Evolutionary conservation across 768 basidiomycete genomes (phyloP).

Genomic region (Jaapia argillacea): DNA sequence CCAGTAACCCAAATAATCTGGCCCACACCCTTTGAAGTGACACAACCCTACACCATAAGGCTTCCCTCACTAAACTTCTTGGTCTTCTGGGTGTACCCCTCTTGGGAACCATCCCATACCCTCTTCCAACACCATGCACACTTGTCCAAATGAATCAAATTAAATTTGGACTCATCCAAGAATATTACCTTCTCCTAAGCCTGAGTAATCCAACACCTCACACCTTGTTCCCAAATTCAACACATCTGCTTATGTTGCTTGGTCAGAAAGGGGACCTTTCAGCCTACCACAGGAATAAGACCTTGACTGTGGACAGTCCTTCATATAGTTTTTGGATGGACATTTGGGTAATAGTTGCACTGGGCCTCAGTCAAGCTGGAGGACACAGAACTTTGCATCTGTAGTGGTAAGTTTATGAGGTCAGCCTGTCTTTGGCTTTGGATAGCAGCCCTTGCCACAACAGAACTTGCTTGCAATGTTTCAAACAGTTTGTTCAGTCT

Average conservation of each 20-base stretch:
- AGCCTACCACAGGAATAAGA: neutral
- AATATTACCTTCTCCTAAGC: neutral
- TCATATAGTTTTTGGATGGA: neutral
- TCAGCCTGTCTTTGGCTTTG: slow-evolving; percentile 1
- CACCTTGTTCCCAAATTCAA: neutral
- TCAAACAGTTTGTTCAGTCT: no score
- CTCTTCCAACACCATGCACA: no score
- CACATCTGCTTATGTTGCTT: neutral
- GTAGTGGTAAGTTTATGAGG: neutral
- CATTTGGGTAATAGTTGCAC: neutral
- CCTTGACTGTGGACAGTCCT: neutral
- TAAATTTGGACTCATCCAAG: slow-evolving; percentile 2
- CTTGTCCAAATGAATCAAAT: neutral
- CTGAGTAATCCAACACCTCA: neutral
- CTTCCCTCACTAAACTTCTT: no score
- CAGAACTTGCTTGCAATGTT: no score
- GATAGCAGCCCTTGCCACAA: no score
- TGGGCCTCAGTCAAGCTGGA: neutral
- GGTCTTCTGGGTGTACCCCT: no score
- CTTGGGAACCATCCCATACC: no score
- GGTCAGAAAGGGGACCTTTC: neutral
- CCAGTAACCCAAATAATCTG: slow-evolving; percentile 21
- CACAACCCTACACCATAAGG: no score
- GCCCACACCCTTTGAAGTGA: slow-evolving; percentile 10
- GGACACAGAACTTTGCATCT: neutral